phyloP scores from a whole-genome alignment of 1,139 yeast genomes.

The Protomyces lactucae-debilis region DNA sequence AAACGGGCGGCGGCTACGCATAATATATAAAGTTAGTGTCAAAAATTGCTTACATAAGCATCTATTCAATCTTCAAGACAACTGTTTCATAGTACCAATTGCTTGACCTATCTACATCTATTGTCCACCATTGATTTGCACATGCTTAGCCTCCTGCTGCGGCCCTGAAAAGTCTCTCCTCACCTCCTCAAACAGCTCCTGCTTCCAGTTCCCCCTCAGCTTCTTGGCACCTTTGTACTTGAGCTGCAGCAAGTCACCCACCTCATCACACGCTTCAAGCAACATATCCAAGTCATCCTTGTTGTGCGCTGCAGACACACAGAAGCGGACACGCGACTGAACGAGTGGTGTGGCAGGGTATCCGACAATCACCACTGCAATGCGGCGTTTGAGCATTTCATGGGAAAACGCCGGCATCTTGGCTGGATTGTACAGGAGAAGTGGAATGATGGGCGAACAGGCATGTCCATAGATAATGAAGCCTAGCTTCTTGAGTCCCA shows the following conservation, averaged over 20 bases:
- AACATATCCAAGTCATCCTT: constrained; percentile 88
- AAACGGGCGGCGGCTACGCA: neutral
- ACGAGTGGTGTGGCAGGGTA: constrained; percentile 96
- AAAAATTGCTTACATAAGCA: neutral
- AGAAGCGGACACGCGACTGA: constrained; percentile 83
- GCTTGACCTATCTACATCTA: neutral
- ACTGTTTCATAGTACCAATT: too few relatives aligned
- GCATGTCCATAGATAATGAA: constrained; percentile 92
- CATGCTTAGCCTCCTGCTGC: neutral
- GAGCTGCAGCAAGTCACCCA: constrained; percentile 72
- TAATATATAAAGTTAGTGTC: neutral
- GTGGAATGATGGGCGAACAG: constrained; percentile 93
- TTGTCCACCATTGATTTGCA: neutral
- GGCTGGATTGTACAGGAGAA: constrained; percentile 79
- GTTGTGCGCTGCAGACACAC: constrained; percentile 87
- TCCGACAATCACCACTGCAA: constrained; percentile 94
- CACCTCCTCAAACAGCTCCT: constrained; percentile 1
- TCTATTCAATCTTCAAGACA: too few relatives aligned
- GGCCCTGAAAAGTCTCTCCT: neutral
- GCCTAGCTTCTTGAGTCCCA: constrained; percentile 86
- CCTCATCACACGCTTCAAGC: constrained; percentile 63
- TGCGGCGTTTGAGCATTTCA: constrained; percentile 66
- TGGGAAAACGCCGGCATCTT: constrained; percentile 92
- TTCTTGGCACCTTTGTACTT: constrained; percentile 43
- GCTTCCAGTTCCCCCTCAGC: constrained; percentile 18